A percentile compares a stretch with the other conserved stretches of the same genome.
Evolutionary conservation across 148 eudicot genomes (phyloP).

Genomic region (Polygonum maritimum): DNA sequence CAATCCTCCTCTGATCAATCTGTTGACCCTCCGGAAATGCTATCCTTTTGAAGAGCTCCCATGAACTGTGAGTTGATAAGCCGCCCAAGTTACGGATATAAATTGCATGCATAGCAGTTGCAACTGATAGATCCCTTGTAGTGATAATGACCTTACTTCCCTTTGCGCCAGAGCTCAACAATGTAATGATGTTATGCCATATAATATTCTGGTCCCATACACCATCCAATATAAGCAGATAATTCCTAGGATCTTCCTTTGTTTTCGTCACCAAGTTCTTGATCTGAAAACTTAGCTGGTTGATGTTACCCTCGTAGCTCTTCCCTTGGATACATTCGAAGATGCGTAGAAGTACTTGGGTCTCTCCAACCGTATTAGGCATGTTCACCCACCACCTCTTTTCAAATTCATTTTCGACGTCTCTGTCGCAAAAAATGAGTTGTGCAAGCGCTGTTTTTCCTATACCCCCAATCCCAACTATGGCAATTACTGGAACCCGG

Average conservation of each 20-base stretch:
- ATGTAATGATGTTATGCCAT: background rate
- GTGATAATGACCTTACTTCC: background rate
- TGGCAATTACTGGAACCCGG: background rate
- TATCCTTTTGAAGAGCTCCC: slow-evolving; percentile 15
- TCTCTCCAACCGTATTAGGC: background rate
- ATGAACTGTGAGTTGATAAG: slow-evolving; percentile 14
- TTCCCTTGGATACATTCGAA: background rate
- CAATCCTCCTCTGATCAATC: slow-evolving; percentile 4
- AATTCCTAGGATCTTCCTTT: background rate
- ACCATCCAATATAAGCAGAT: background rate
- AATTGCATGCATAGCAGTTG: background rate
- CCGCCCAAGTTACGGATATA: slow-evolving; percentile 3
- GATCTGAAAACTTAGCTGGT: too few relatives aligned
- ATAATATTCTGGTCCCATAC: background rate
- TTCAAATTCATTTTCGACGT: background rate
- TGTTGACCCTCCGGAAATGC: background rate
- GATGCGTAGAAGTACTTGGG: background rate
- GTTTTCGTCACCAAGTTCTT: too few relatives aligned
- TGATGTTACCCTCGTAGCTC: background rate
- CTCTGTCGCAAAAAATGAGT: background rate
- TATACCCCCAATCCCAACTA: background rate
- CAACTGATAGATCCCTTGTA: background rate
- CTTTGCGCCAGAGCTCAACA: background rate
- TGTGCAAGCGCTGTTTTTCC: background rate
- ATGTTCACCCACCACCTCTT: background rate